Evolutionary conservation across 495 filamentous ascomycete species (phyloP).

Genomic region (Wilcoxina mikolae): DNA sequence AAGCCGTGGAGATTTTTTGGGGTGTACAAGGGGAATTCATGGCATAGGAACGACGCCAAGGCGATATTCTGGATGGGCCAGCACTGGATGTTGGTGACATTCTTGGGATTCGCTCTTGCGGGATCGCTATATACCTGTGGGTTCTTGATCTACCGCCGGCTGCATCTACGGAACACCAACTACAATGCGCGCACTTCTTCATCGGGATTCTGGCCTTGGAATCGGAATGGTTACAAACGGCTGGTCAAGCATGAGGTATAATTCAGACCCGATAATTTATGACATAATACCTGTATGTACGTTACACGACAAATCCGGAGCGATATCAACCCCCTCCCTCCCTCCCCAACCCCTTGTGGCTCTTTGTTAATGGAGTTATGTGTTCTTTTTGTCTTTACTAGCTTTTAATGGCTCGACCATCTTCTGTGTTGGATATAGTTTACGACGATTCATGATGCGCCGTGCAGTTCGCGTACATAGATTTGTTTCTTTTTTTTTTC

Average conservation of each 20-base stretch:
- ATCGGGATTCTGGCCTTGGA: neutral
- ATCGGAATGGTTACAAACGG: neutral
- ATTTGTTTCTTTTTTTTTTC: too few species aligned
- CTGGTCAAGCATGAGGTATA: neutral
- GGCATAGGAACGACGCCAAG: conserved; percentile 60
- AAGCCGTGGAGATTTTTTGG: conserved; percentile 66
- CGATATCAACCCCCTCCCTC: too few species aligned
- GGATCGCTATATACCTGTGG: conserved; percentile 13
- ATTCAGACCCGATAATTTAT: too few species aligned
- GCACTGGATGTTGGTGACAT: conserved; percentile 59
- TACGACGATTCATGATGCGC: too few species aligned
- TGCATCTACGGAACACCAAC: conserved; percentile 5
- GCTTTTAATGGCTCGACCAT: too few species aligned
- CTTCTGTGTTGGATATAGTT: too few species aligned
- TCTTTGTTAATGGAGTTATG: too few species aligned
- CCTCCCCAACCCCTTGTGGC: too few species aligned
- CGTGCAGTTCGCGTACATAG: too few species aligned
- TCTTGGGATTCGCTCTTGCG: conserved; percentile 46
- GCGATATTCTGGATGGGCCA: conserved; percentile 71
- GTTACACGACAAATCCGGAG: too few species aligned
- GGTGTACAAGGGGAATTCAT: conserved; percentile 57
- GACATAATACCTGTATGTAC: too few species aligned
- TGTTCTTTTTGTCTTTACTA: too few species aligned
- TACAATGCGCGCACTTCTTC: neutral
- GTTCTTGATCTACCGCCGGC: conserved; percentile 16